Evolutionary conservation across 176 grass and related monocot genomes (phyloP).

Genomic region (Carex kokanica): DNA sequence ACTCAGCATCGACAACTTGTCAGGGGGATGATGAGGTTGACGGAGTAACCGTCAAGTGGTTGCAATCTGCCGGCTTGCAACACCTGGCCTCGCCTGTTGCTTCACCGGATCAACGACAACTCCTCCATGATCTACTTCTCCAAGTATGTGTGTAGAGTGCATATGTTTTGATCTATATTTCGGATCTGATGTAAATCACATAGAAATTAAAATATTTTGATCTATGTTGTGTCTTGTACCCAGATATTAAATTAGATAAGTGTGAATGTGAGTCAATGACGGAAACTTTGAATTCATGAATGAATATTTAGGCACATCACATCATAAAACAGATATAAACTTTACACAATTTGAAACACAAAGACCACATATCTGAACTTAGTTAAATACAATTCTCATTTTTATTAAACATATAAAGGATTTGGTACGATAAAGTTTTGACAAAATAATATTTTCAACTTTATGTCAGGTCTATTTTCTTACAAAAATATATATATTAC

Average conservation of each 20-base stretch:
- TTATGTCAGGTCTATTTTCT: neutral
- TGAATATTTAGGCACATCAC: neutral
- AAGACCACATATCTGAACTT: neutral
- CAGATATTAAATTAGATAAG: neutral
- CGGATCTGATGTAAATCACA: neutral
- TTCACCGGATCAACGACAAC: slow-evolving; percentile 26
- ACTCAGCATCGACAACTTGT: neutral
- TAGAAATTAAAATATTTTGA: neutral
- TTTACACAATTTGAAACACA: neutral
- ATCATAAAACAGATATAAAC: neutral
- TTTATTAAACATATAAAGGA: neutral
- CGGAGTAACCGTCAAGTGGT: slow-evolving; percentile 45
- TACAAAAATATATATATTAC: neutral
- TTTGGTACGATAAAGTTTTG: neutral
- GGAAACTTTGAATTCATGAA: neutral
- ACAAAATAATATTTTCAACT: neutral
- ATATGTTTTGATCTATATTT: neutral
- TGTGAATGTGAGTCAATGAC: neutral
- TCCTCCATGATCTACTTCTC: slow-evolving; percentile 30
- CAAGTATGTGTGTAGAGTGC: slow-evolving; percentile 17
- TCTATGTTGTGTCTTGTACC: neutral
- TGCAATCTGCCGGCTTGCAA: slow-evolving; percentile 48
- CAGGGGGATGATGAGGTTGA: slow-evolving; percentile 26
- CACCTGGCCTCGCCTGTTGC: slow-evolving; percentile 39
- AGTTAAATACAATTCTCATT: neutral